Evolutionary conservation across 345 rosid species (phyloP), one percentile per base, ranked within the genome.

Genomic region (Citrus cavaleriei): DNA sequence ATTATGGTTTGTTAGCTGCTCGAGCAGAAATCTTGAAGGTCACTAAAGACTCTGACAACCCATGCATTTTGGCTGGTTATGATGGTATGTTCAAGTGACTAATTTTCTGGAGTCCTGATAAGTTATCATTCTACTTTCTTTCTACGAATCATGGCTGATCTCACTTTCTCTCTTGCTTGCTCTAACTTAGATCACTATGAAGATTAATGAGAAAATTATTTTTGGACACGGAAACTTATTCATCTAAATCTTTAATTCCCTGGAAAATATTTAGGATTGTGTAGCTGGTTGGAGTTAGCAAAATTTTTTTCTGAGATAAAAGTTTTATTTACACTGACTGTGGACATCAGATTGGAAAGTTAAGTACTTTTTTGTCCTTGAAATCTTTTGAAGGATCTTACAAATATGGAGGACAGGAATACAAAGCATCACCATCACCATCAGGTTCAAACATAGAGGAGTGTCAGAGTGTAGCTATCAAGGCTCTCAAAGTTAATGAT

Each of bases 1-100:
- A 71, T 84, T 96, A 93, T 85, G 99, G 99, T 64, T 86, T 96
- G 85, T 80, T 96, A 77, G 99, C 99, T 22, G 99, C 98, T 84
- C 91, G 99, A 84, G 99, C 94, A 10, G 98, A 94, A 83, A 93
- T 96, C 78, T 80, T 96, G 85, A 91, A 89, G 86, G 82, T 64
- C 38, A 91, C 93, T 61, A 93, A 84, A 72, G 96, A 80, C 59
- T 80, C 93, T 80, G 85, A 82, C 77, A 94, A 89, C 84, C 98
- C 98, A 58, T 96, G 99, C 85, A 86, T 93, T 81, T 83, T 89
- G 85, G 84, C 82, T 78, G 98, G 97, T 83, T 90, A 89, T 81
- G 88, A 93, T 83, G 98, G 99, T 96, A 85, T 22, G 84, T 72
- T 73, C 8, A 64, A 30, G 79, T 60, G 25, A 35, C 64, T 74